Conservation (phyloP, 192 early-diverging fungal species). For the Umbelopsis sp. region DNA sequence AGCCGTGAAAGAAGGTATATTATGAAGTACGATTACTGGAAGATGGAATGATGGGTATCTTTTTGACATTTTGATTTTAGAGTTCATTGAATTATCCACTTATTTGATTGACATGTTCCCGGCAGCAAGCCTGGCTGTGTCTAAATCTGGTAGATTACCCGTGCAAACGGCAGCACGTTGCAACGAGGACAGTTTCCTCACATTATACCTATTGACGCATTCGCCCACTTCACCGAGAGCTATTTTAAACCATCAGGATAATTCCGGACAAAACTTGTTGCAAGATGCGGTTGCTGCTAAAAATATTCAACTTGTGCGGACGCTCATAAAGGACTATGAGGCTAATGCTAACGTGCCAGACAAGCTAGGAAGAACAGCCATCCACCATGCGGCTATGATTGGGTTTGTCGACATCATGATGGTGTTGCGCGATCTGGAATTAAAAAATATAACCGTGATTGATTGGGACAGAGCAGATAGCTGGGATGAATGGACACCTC, state of each 20-base stretch:
- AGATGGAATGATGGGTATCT: not conserved
- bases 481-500: conserved; percentile 47
- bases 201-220: not conserved
- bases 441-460: not conserved
- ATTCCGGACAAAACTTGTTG: conserved; percentile 37
- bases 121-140: conserved; percentile 6
- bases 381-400: conserved; percentile 45
- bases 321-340: conserved; percentile 21
- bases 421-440: conserved; percentile 10
- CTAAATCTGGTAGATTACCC: conserved; percentile 43
- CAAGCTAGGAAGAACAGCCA: conserved; percentile 34
- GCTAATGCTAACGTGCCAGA: conserved; percentile 30
- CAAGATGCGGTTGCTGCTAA: conserved; percentile 35
- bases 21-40: not conserved
- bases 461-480: conserved; percentile 31
- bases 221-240: not conserved
- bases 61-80: conserved; percentile 13
- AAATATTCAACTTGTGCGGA: conserved; percentile 26
- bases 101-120: conserved; percentile 33
- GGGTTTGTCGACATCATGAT: conserved; percentile 27
- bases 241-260: conserved; percentile 32
- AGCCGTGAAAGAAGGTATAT: conserved; percentile 43
- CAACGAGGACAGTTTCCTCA: not conserved
- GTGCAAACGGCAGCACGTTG: conserved; percentile 39
- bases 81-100: conserved; percentile 26